These are phyloP conservation scores for Fusarium nematophilum DNA, from an alignment of 2,329 filamentous ascomycete species.

Conservation along the genomic window DNA sequence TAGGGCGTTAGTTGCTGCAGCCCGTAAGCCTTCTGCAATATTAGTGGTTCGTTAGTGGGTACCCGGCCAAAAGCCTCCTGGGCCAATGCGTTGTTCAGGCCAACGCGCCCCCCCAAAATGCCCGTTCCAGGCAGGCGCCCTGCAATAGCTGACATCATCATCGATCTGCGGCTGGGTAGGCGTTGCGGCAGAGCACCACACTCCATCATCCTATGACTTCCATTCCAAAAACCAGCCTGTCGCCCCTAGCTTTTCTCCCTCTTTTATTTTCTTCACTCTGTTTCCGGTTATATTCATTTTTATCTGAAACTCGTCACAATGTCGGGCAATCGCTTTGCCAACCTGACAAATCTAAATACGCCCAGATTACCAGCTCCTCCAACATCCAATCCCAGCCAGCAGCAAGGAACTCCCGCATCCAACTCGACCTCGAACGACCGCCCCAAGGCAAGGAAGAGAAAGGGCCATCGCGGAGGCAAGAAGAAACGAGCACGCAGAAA, in stretches of 20 bases:
- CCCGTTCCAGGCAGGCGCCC: not conserved
- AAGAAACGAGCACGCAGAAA: slow-evolving; percentile 81
- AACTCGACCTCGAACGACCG: slow-evolving; percentile 25
- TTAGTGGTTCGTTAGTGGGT: slow-evolving; percentile 11
- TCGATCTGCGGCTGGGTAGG: slow-evolving; percentile 14
- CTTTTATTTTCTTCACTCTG: slow-evolving; percentile 4
- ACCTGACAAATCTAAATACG: slow-evolving; percentile 36
- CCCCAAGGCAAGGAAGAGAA: slow-evolving; percentile 66
- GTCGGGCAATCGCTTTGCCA: slow-evolving; percentile 49
- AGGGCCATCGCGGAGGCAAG: slow-evolving; percentile 80
- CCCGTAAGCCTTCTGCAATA: not conserved
- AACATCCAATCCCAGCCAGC: slow-evolving; percentile 21
- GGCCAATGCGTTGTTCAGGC: slow-evolving; percentile 2
- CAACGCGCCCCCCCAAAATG: not conserved
- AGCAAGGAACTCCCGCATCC: slow-evolving; percentile 27
- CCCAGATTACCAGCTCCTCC: slow-evolving; percentile 17
- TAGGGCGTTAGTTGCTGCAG: too few relatives aligned
- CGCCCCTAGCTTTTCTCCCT: slow-evolving; percentile 6
- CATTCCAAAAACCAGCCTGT: slow-evolving; percentile 1
- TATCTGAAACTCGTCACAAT: slow-evolving; percentile 34
- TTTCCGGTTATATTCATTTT: not conserved
- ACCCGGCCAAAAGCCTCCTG: slow-evolving; percentile 13
- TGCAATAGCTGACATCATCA: slow-evolving; percentile 44
- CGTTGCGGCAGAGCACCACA: not conserved
- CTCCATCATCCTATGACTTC: slow-evolving; percentile 14